These are phyloP conservation scores for Arthrobotrys sphaeroides DNA, from an alignment of 2,329 filamentous ascomycete species.

Conservation along the genomic window DNA sequence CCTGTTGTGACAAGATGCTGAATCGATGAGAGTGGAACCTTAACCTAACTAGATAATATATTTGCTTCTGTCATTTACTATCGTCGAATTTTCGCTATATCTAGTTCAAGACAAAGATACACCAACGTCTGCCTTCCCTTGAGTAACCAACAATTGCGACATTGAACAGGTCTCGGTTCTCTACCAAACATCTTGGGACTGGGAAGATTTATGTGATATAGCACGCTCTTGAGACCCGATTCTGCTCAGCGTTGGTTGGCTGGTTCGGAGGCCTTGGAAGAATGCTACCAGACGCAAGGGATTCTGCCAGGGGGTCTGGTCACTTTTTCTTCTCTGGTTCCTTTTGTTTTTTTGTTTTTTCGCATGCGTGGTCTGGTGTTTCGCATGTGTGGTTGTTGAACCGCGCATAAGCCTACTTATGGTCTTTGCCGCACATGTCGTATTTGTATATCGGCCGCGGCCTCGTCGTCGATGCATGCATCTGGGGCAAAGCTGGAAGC, in stretches of 20 bases:
- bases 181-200: background rate
- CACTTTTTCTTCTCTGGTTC: background rate
- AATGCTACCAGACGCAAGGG: conserved; percentile 15
- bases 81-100: background rate
- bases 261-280: background rate
- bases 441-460: background rate
- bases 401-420: background rate
- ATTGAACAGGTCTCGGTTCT: conserved; percentile 25
- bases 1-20: conserved; percentile 11
- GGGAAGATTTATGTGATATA: conserved; percentile 18
- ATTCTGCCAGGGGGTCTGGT: background rate
- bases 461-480: conserved; percentile 8
- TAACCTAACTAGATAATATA: conserved; percentile 28
- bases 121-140: conserved; percentile 31
- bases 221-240: too few species aligned
- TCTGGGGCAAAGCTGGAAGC: conserved; percentile 33
- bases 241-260: too few species aligned
- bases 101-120: background rate
- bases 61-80: conserved; percentile 8
- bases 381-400: background rate
- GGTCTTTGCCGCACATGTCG: background rate
- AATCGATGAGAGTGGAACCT: conserved; percentile 41
- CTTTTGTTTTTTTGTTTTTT: background rate
- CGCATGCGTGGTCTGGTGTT: background rate
- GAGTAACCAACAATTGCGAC: conserved; percentile 53